Conservation (phyloP, 179 eudicot genomes). For the Gypsophila paniculata region DNA sequence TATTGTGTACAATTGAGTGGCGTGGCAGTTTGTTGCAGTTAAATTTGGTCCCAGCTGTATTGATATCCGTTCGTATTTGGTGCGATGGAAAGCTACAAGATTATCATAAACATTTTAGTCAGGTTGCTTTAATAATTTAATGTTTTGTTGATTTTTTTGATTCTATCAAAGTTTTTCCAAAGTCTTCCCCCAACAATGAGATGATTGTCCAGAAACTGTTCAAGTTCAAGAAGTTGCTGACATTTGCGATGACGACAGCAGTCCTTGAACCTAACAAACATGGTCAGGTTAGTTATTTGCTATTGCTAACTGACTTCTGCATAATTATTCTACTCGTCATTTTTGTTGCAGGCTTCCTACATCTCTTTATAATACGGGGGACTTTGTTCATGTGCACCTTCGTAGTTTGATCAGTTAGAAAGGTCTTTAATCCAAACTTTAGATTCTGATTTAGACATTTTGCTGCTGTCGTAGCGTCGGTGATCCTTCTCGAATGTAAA, state of each 20-base stretch:
- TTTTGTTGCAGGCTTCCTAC: too few relatives aligned
- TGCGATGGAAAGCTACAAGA: constrained; percentile 66
- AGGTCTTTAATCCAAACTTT: too few relatives aligned
- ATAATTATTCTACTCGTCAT: too few relatives aligned
- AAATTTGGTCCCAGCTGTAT: constrained; percentile 55
- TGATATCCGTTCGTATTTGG: constrained; percentile 60
- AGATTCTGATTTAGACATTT: too few relatives aligned
- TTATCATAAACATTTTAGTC: constrained; percentile 68
- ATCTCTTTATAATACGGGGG: too few relatives aligned
- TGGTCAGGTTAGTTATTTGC: constrained; percentile 57
- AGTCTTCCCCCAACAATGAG: constrained; percentile 13
- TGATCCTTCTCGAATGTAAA: too few relatives aligned
- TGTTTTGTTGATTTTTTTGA: constrained; percentile 10
- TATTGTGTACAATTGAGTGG: constrained; percentile 40
- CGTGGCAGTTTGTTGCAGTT: constrained; percentile 38
- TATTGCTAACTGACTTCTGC: too few relatives aligned
- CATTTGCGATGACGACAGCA: constrained; percentile 50
- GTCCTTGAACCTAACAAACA: constrained; percentile 37
- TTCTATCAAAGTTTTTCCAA: not conserved
- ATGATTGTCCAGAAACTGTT: constrained; percentile 53
- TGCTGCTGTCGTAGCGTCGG: too few relatives aligned
- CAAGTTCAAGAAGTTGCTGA: constrained; percentile 52
- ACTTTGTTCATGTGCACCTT: too few relatives aligned
- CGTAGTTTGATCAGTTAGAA: too few relatives aligned
- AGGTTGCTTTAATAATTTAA: constrained; percentile 38